These are phyloP conservation scores for Biscogniauxia sp. DNA, from an alignment of 2,329 filamentous ascomycete genomes.

Conservation along the genomic window DNA sequence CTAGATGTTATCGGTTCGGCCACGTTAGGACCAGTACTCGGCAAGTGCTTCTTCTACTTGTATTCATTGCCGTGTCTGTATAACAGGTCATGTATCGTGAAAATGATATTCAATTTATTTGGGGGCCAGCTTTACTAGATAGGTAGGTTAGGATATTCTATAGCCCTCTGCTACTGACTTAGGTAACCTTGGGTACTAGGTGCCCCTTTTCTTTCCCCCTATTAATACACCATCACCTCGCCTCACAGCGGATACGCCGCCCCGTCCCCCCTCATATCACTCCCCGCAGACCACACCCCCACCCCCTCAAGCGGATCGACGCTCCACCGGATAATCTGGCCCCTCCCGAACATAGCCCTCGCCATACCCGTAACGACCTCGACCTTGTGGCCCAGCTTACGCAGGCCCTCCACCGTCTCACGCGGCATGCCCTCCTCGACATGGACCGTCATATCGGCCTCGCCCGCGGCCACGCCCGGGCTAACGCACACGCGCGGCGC, in stretches of 20 bases:
- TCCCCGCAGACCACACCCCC: conserved; percentile 81
- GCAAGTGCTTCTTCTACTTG: too few species aligned
- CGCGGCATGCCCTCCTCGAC: conserved; percentile 79
- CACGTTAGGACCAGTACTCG: too few species aligned
- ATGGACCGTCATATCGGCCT: conserved; percentile 61
- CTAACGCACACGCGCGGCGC: conserved; percentile 88
- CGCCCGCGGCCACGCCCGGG: conserved; percentile 56
- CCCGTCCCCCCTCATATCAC: conserved; percentile 85
- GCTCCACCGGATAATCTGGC: conserved; percentile 80
- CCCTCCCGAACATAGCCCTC: conserved; percentile 75
- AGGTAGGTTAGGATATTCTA: too few species aligned
- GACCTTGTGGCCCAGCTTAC: conserved; percentile 69
- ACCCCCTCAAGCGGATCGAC: conserved; percentile 66
- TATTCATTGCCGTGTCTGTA: too few species aligned
- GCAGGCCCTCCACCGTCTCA: conserved; percentile 65
- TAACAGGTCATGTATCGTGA: too few species aligned
- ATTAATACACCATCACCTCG: too few species aligned
- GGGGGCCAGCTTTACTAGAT: too few species aligned
- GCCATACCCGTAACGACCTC: conserved; percentile 63
- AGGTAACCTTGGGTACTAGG: too few species aligned
- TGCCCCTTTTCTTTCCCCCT: background rate
- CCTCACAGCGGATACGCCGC: conserved; percentile 53
- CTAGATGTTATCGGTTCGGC: background rate
- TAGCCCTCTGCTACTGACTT: too few species aligned
- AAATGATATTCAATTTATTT: too few species aligned